Evolutionary conservation across 352 stramenopile genomes (phyloP), one percentile per base, ranked within the genome.

Genomic region (Thalassiosira oceanica): DNA sequence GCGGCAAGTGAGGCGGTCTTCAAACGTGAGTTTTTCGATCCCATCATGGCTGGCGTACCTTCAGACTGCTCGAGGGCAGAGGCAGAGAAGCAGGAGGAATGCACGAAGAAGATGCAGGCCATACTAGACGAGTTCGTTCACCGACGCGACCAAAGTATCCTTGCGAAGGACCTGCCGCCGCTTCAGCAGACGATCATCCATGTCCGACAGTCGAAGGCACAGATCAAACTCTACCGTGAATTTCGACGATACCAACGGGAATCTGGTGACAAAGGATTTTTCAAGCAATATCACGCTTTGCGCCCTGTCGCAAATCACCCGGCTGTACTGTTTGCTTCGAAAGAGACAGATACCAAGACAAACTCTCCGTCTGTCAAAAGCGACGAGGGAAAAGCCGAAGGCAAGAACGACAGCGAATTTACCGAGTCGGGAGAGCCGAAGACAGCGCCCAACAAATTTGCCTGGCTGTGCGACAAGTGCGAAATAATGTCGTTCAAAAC

Each of bases 281-380:
- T 86, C 26, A 61, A 83, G 21, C 65, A 75, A 46, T 86, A 80
- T 43, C 60, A 67, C 45, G 62, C 70, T 29, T 27, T 86, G 3
- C 44, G 70, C 2, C 70, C 77, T 7, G 49, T 90, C 3, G 58
- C 70, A 10, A 90, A 90, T 63, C 83, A 90, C 62, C 83, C 83
- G 45, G 77, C 60, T 28, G 64, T 50, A 3, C 68, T 87, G 23
- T 41, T 85, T 13, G 44, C 63, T 31, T 44, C 31, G 42, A 37
- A 54, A 23, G 42, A 61, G 20, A 52, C 68, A 24, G 33, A 41
- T 26, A 29, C 49, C 16, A 54, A 42, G 21, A 26, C 29, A 20
- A 42, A 43, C 33, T 42, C 49, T 0, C 58, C 48, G 57, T 16
- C 27, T 15, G n/a, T n/a, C n/a, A 18, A 4, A 16, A 31, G 33